Evolutionary conservation across 2,329 filamentous ascomycete genomes (phyloP).

Genomic region (Aspergillus sp.): DNA sequence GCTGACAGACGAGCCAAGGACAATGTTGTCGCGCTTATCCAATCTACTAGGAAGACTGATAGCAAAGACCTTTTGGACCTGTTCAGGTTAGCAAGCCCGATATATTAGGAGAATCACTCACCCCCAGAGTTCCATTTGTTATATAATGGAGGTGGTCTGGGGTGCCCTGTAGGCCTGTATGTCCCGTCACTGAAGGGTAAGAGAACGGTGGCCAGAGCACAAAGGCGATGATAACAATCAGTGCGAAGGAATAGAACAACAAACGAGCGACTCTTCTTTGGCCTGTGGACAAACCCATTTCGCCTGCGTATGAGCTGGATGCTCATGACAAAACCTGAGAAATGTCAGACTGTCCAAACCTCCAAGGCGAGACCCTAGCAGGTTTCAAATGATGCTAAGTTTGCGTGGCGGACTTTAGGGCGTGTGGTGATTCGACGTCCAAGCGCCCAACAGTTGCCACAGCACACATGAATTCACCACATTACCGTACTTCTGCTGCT

Average conservation of each 20-base stretch:
- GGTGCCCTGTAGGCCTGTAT: neutral
- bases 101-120: neutral
- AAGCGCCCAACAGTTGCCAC: neutral
- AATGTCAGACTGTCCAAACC: neutral
- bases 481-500: no score
- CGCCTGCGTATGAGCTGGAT: neutral
- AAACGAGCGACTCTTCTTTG: neutral
- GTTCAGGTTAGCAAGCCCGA: neutral
- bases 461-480: neutral
- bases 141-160: neutral
- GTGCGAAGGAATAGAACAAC: neutral
- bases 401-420: neutral
- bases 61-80: constrained; percentile 21
- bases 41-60: constrained; percentile 21
- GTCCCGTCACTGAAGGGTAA: neutral
- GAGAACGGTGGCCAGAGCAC: constrained; percentile 1
- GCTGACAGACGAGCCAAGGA: constrained; percentile 21
- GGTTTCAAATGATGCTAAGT: neutral
- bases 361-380: neutral
- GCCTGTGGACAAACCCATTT: constrained; percentile 5
- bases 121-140: constrained; percentile 13
- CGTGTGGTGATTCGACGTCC: neutral
- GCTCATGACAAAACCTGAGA: neutral
- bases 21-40: constrained; percentile 24
- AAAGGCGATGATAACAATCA: neutral